Evolutionary conservation across 2,329 filamentous ascomycete genomes (phyloP), one percentile per base, ranked within the genome.

Genomic region (Colletotrichum zoysiae): DNA sequence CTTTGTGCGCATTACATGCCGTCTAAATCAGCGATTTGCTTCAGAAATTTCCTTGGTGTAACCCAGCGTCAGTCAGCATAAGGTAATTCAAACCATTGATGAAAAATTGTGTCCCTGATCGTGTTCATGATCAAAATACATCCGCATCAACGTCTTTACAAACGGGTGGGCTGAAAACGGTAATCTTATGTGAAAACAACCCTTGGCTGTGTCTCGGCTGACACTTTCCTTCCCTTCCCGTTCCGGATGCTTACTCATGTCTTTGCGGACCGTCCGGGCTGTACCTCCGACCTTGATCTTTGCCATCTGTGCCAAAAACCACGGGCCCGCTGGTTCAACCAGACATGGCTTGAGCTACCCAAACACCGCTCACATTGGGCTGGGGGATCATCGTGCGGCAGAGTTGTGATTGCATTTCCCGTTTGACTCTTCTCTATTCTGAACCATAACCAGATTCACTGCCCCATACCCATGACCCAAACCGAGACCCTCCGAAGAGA

Each of bases 11-110:
- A 42, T 59, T 44, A 18, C 20, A 67, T 44, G 33, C n/a, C 50
- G 35, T 73, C 44, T 58, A 60, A 63, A 46, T n/a, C 63, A 67
- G 71, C 71, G 65, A 69, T 57, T 30, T 73, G 67, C 38, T 71
- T 71, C 63, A n/a, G 18, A 63, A 51, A 26, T 66, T 60, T 66
- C 46, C 38, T 40, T 60, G 16, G 20, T 66, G 55, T 60, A 66
- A 50, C 40, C 33, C 9, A 60, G 64, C 55, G 55, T 46, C 42
- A 30, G 51, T 53, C 33, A n/a, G 46, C 56, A 50, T 60, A 30
- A 60, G 55, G 53, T 50, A 66, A 60, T 50, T 60, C 14, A 58
- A 66, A 66, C 55, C 53, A 40, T 60, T 40, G 55, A 61, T 38
- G 38, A 66, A 61, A 61, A 50, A 35, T 16, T 30, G 33, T 30